phyloP scores from a whole-genome alignment of 768 basidiomycete species.

The Calocybe indica region DNA sequence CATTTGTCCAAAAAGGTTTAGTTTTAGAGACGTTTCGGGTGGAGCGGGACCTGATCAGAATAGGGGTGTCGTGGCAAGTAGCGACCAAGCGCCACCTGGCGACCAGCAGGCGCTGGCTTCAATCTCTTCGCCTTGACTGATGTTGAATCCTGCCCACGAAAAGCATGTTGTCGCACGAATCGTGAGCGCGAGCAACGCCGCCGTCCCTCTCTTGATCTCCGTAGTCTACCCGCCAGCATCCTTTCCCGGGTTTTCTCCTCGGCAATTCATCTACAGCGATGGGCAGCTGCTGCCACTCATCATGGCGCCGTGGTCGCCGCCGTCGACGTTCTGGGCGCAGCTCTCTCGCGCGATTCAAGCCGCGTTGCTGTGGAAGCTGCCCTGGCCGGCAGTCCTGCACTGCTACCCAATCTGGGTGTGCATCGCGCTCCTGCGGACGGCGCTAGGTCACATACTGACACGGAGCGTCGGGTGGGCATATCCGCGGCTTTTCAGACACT shows the following conservation, averaged over 20 bases:
- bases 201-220: slow-evolving; percentile 8
- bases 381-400: slow-evolving; percentile 8
- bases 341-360: slow-evolving; percentile 20
- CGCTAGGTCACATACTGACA: slow-evolving; percentile 18
- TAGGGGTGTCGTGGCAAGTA: too few relatives aligned
- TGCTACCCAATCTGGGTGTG: slow-evolving; percentile 21
- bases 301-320: slow-evolving; percentile 29
- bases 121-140: too few relatives aligned
- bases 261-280: slow-evolving; percentile 26
- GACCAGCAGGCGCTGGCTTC: too few relatives aligned
- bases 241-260: slow-evolving; percentile 25
- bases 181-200: too few relatives aligned
- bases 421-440: slow-evolving; percentile 16
- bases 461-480: slow-evolving; percentile 29
- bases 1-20: too few relatives aligned
- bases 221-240: slow-evolving; percentile 11
- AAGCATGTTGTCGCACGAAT: too few relatives aligned
- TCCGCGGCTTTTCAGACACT: slow-evolving; percentile 33
- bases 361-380: slow-evolving; percentile 12
- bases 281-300: slow-evolving; percentile 25
- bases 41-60: too few relatives aligned
- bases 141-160: too few relatives aligned
- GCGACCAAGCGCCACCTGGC: too few relatives aligned
- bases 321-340: slow-evolving; percentile 15
- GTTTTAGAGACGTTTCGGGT: too few relatives aligned